These are phyloP conservation scores for Selaginella tamariscina DNA, from an alignment of 75 land plant genomes.

Conservation along the genomic window DNA sequence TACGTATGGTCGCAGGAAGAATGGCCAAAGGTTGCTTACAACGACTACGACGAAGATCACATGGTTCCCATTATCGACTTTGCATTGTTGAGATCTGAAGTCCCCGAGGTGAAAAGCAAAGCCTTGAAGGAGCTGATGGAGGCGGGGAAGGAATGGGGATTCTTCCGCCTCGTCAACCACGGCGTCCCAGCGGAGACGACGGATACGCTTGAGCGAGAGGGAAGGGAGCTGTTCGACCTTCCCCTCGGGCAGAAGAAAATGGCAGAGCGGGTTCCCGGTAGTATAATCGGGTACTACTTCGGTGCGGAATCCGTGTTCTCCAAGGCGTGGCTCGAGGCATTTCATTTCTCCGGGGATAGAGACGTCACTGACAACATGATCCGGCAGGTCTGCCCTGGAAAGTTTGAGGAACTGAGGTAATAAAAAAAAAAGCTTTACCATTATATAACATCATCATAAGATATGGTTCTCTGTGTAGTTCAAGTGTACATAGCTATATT, in stretches of 20 bases:
- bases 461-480: too few relatives aligned
- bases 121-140: background rate
- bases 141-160: background rate
- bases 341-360: background rate
- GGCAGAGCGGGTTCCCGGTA: background rate
- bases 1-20: background rate
- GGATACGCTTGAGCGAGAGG: background rate
- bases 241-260: background rate
- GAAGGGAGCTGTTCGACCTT: background rate
- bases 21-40: conserved; percentile 1
- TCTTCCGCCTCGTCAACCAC: background rate
- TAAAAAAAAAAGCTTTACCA: too few relatives aligned
- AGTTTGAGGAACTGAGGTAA: background rate
- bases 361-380: background rate
- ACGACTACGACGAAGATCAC: background rate
- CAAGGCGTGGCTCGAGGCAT: background rate
- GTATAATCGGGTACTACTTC: background rate
- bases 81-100: background rate
- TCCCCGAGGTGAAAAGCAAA: background rate
- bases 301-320: background rate
- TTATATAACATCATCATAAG: too few relatives aligned
- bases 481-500: background rate
- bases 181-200: background rate
- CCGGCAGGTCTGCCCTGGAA: background rate
- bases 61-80: background rate